Conservation (phyloP, 2,329 filamentous ascomycete genomes). For the Apiospora kogelbergensis region DNA sequence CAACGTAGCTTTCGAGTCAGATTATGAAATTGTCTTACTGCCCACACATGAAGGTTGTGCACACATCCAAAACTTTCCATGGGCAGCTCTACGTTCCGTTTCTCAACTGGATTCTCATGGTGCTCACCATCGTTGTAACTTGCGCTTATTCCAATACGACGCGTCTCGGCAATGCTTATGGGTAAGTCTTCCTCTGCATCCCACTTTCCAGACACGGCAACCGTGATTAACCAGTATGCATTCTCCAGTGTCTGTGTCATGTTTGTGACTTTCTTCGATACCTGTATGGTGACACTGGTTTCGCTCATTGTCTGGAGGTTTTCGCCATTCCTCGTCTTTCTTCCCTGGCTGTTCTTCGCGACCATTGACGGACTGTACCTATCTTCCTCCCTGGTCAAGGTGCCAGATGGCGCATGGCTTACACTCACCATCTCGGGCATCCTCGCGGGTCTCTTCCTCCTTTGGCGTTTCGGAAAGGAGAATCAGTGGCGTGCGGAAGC, state of each 20-base stretch:
- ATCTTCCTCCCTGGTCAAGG: slow-evolving; percentile 68
- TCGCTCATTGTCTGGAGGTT: slow-evolving; percentile 72
- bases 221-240: not conserved
- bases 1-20: slow-evolving; percentile 29
- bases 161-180: slow-evolving; percentile 71
- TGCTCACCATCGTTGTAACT: slow-evolving; percentile 73
- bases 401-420: slow-evolving; percentile 78
- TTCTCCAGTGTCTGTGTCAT: slow-evolving; percentile 66
- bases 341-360: slow-evolving; percentile 64
- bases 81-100: slow-evolving; percentile 76
- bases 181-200: slow-evolving; percentile 32
- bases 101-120: slow-evolving; percentile 76
- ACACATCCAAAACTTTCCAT: slow-evolving; percentile 69
- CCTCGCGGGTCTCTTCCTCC: slow-evolving; percentile 64
- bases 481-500: slow-evolving; percentile 72
- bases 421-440: slow-evolving; percentile 65
- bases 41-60: slow-evolving; percentile 71
- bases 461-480: slow-evolving; percentile 80
- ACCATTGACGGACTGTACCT: slow-evolving; percentile 69
- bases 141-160: slow-evolving; percentile 67
- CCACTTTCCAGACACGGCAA: no score
- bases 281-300: slow-evolving; percentile 70
- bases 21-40: slow-evolving; percentile 72
- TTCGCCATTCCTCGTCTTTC: slow-evolving; percentile 57
- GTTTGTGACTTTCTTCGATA: slow-evolving; percentile 76